Evolutionary conservation across 2,329 filamentous ascomycete species (phyloP), one percentile per base, ranked within the genome.

Genomic region (Hypoxylon sp.): DNA sequence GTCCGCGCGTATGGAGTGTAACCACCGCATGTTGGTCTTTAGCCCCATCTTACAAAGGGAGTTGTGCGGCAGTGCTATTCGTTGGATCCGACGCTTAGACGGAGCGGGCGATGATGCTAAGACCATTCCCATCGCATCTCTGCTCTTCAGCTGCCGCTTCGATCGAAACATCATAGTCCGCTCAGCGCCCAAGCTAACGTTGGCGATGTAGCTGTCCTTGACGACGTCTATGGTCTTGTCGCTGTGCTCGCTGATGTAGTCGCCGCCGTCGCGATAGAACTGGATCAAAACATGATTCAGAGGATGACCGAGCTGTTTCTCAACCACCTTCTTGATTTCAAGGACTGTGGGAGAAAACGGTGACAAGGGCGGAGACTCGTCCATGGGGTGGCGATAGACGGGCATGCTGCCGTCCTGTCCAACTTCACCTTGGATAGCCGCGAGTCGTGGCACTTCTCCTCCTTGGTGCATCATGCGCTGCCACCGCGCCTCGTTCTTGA

Each of bases 221-320:
- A 86, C 87, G 54, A 99, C 95, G 72, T 99, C 95, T 20, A 99
- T 80, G 0, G 94, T 97, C 77, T 99, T 99, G 73, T 99, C 95
- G 33, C 92, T 96, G 71, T 99, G 95, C 72, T 99, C 95, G 0
- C 91, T 95, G 61, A 99, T 99, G 72, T 92, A 92, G 75, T 99
- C 95, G 43, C 85, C 86, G 2, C 94, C 91, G 65, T 84, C 83
- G n/a, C 95, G 90, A 70, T 99, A 99, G 55, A 92, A 84, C 70
- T 99, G 95, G 41, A 99, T 96, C 43, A 99, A 78, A 1, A 88
- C 93, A 72, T 99, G 95, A 69, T 99, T 99, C 37, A 99, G 76
- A 0, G 84, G 78, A 69, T 98, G 95, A 0, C 90, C 89, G 1
- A 96, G 81, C 13, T 85, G 78, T 53, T 83, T 80, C 72, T 97